These are phyloP conservation scores for Pyrenochaeta sp. DNA, from an alignment of 2,329 filamentous ascomycete species.

Conservation along the genomic window DNA sequence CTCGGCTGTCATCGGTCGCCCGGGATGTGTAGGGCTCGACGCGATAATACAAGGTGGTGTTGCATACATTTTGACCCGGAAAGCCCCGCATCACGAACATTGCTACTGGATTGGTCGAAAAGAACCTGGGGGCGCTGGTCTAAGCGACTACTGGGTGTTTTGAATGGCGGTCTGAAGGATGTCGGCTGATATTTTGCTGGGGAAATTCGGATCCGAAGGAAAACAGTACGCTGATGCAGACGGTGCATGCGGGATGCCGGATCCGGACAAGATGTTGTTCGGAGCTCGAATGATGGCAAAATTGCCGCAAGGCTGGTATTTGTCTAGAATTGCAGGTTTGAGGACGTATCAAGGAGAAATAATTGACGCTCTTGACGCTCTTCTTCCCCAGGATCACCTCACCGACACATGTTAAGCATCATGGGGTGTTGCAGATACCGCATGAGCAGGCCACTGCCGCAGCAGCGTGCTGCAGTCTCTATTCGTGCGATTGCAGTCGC, in stretches of 20 bases:
- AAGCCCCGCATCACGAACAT: slow-evolving; percentile 18
- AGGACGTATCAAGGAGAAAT: not conserved
- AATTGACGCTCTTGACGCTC: not conserved
- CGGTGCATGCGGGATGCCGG: not conserved
- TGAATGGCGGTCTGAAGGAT: slow-evolving; percentile 14
- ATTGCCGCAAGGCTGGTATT: not conserved
- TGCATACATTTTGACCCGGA: slow-evolving; percentile 8
- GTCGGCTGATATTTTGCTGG: slow-evolving; percentile 24
- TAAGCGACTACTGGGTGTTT: slow-evolving; percentile 5
- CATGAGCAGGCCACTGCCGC: not conserved
- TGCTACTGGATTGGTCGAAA: slow-evolving; percentile 23
- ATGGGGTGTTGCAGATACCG: not conserved
- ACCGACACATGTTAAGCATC: not conserved
- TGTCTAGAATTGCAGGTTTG: not conserved
- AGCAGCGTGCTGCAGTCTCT: not conserved
- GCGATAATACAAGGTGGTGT: slow-evolving; percentile 10
- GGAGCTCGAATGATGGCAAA: not conserved
- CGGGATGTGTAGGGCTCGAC: slow-evolving; percentile 14
- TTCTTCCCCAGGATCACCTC: not conserved
- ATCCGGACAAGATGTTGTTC: not conserved
- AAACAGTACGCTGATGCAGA: slow-evolving; percentile 7
- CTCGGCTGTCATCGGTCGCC: slow-evolving; percentile 34
- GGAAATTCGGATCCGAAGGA: slow-evolving; percentile 9
- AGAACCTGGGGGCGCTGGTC: slow-evolving; percentile 7
- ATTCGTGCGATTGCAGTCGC: no score